A percentile compares a stretch with the other conserved stretches of the same genome.
These are phyloP conservation scores for Lasiodiplodia gonubiensis DNA, from an alignment of 2,329 filamentous ascomycete genomes.

Conservation along the genomic window DNA sequence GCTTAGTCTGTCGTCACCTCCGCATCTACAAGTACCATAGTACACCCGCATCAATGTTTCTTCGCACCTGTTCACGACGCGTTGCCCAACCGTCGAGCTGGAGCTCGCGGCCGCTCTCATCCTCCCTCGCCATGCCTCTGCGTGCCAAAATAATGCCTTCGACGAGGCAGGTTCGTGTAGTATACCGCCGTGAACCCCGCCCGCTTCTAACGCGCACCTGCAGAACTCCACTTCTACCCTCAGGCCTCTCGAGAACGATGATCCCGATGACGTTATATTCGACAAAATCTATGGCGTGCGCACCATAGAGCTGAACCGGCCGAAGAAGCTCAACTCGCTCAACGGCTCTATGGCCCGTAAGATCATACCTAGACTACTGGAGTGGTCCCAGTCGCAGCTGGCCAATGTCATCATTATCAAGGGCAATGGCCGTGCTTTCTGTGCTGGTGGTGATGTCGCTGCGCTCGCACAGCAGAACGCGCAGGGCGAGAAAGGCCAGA, in stretches of 20 bases:
- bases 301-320: slow-evolving; percentile 92
- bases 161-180: slow-evolving; percentile 55
- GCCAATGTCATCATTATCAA: slow-evolving; percentile 93
- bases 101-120: slow-evolving; percentile 38
- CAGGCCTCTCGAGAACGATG: slow-evolving; percentile 70
- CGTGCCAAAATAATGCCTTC: slow-evolving; percentile 72
- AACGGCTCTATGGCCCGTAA: slow-evolving; percentile 95
- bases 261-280: slow-evolving; percentile 91
- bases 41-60: slow-evolving; percentile 48
- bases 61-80: slow-evolving; percentile 49
- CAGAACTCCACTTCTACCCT: slow-evolving; percentile 31
- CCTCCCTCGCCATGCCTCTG: slow-evolving; percentile 70
- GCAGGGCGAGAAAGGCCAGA: slow-evolving; percentile 70
- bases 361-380: slow-evolving; percentile 84
- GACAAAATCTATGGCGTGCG: slow-evolving; percentile 86
- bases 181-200: not conserved
- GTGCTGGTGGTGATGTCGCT: slow-evolving; percentile 89
- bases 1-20: slow-evolving; percentile 30
- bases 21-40: slow-evolving; percentile 25
- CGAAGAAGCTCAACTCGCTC: slow-evolving; percentile 87
- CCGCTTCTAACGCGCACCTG: slow-evolving; percentile 2
- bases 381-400: slow-evolving; percentile 95
- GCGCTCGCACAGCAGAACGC: slow-evolving; percentile 77
- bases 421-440: slow-evolving; percentile 85
- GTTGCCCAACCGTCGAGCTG: slow-evolving; percentile 48